These are phyloP conservation scores for Xylaria palmicola DNA, from an alignment of 495 filamentous ascomycete species.

Conservation along the genomic window DNA sequence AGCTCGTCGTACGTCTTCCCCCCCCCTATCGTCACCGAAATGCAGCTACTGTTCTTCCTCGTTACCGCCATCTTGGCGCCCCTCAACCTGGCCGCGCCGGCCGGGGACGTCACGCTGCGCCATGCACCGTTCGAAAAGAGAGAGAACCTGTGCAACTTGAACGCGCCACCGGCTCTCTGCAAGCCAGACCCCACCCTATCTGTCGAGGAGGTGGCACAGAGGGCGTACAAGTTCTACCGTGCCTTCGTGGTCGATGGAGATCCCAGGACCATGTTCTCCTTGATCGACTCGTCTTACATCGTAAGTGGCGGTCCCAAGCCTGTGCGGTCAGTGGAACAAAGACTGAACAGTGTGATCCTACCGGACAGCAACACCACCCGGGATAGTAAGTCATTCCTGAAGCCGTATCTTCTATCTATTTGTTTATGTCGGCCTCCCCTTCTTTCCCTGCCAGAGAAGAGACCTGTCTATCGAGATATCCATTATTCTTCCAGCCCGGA, in stretches of 20 bases:
- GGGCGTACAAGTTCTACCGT: conserved; percentile 50
- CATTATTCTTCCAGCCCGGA: neutral
- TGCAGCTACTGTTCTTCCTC: conserved; percentile 34
- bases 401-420: neutral
- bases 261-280: conserved; percentile 47
- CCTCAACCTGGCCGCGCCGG: conserved; percentile 31
- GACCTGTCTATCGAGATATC: neutral
- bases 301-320: conserved; percentile 22
- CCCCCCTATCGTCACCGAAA: conserved; percentile 20
- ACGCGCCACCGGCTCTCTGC: conserved; percentile 41
- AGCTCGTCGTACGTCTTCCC: conserved; percentile 5
- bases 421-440: neutral
- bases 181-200: conserved; percentile 37
- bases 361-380: conserved; percentile 43
- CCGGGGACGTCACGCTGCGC: conserved; percentile 7
- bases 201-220: conserved; percentile 43
- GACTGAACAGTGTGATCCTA: neutral
- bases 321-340: neutral
- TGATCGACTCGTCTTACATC: conserved; percentile 42
- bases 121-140: conserved; percentile 29
- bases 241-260: conserved; percentile 49
- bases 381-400: conserved; percentile 26
- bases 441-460: neutral
- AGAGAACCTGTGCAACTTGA: conserved; percentile 45
- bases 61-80: conserved; percentile 32